phyloP scores from a whole-genome alignment of 1,139 yeast genomes.

The Hansenula sp. region DNA sequence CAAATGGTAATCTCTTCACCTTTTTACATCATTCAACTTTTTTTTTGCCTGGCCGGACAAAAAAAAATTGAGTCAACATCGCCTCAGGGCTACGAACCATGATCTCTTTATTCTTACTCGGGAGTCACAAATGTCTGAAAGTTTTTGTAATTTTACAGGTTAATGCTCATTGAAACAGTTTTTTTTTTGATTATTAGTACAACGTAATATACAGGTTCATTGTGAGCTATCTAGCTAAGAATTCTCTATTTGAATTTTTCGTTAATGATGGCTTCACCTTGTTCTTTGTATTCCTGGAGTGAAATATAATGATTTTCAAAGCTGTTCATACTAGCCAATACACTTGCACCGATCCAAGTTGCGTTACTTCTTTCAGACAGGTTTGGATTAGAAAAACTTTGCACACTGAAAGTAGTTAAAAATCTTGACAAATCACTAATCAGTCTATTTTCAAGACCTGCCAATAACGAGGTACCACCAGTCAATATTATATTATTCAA shows the following conservation, averaged over 20 bases:
- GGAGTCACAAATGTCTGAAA: no score
- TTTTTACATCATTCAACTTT: neutral
- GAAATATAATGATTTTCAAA: slow-evolving; percentile 50
- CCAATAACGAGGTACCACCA: slow-evolving; percentile 59
- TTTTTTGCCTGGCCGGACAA: neutral
- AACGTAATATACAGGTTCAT: neutral
- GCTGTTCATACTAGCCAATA: slow-evolving; percentile 46
- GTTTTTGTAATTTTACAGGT: no score
- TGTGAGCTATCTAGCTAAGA: neutral
- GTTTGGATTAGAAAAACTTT: slow-evolving; percentile 33
- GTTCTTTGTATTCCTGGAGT: slow-evolving; percentile 55
- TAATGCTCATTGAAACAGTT: no score
- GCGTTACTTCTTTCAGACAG: slow-evolving; percentile 49
- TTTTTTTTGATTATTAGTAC: neutral
- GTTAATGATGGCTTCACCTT: slow-evolving; percentile 52
- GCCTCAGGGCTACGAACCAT: neutral
- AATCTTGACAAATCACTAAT: slow-evolving; percentile 53
- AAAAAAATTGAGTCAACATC: neutral
- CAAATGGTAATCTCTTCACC: neutral
- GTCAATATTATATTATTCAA: slow-evolving; percentile 63
- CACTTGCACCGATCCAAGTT: slow-evolving; percentile 67
- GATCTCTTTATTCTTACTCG: no score
- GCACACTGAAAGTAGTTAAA: slow-evolving; percentile 46
- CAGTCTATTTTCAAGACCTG: slow-evolving; percentile 60
- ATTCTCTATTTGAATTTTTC: slow-evolving; percentile 41